phyloP scores from a whole-genome alignment of 495 filamentous ascomycete species.

The Xylaria venustula region DNA sequence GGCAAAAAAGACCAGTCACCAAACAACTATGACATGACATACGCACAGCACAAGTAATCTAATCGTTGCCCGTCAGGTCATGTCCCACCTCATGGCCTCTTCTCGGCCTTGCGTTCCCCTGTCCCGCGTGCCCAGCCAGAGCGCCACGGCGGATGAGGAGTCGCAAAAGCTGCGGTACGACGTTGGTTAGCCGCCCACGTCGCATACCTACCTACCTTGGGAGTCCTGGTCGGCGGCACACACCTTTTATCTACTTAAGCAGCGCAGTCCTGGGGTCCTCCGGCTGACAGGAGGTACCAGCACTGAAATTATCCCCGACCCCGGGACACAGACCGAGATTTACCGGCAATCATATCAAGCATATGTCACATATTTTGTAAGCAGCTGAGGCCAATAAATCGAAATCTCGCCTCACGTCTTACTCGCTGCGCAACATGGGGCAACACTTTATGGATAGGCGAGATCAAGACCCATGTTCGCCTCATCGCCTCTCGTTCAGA shows the following conservation, averaged over 20 bases:
- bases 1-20: background rate
- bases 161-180: background rate
- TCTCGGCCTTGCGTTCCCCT: background rate
- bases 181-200: background rate
- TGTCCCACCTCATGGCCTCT: background rate
- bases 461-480: background rate
- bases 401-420: background rate
- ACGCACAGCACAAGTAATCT: no score
- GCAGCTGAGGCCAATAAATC: background rate
- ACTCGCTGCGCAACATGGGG: background rate
- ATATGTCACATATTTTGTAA: slow-evolving; percentile 11
- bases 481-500: slow-evolving; percentile 3
- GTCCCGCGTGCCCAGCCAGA: background rate
- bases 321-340: background rate
- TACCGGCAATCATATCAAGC: background rate
- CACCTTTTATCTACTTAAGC: background rate
- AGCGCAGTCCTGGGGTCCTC: background rate
- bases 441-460: background rate
- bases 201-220: background rate
- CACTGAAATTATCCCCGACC: background rate
- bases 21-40: background rate
- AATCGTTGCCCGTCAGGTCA: background rate
- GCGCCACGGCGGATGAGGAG: background rate
- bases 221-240: background rate
- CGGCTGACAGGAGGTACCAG: background rate